Base-by-base conservation (phyloP, 345 rosid species). In the Gossypium arboreum region DNA sequence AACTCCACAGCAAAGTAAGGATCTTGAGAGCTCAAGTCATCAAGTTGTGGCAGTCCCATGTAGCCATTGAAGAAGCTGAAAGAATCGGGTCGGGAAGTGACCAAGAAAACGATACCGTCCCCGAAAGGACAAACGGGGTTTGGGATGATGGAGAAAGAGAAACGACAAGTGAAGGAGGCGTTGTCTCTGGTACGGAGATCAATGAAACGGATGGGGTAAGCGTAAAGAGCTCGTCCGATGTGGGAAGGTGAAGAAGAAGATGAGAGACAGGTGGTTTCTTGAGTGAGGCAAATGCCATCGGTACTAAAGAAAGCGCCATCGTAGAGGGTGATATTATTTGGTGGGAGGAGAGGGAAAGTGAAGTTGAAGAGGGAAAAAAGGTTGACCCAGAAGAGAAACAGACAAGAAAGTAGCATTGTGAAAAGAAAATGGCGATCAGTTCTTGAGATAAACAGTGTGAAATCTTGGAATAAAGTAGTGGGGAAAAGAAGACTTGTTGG, bases 41-140 rank as follows among this genome's bases (percentile, higher is more conserved):
- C 68, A 1, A 84, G 83, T 3, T 85, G 85, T 0, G 94, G 93
- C 56, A 93, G 88, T 1, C 93, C 97, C 80, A 88, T 81, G 81
- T 83, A 88, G 20, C 97, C 98, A 22, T 81, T 79, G 15, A 85
- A 84, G 75, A 82, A 85, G 78, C 79, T 79, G 73, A 89, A 89
- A 25, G 98, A 93, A 51, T 91, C 87, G 3, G 91, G 83, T 48
- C 79, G 82, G 17, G 98, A 88, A 24, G 97, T 85, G 80, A 93
- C 86, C 85, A 93, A 89, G 93, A 91, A 91, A 2, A 88, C 90
- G 22, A 93, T 68, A 39, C 97, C 97, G 4, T 93, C 98, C 17
- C 97, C 98, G 12, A 81, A 88, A 60, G 93, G 82, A 66, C 98
- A 89, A 24, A 75, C 15, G 13, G 92, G 86, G 39, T 91, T 84